Evolutionary conservation across 2,329 filamentous ascomycete species (phyloP).

Genomic region (Neocucurbitaria cava): DNA sequence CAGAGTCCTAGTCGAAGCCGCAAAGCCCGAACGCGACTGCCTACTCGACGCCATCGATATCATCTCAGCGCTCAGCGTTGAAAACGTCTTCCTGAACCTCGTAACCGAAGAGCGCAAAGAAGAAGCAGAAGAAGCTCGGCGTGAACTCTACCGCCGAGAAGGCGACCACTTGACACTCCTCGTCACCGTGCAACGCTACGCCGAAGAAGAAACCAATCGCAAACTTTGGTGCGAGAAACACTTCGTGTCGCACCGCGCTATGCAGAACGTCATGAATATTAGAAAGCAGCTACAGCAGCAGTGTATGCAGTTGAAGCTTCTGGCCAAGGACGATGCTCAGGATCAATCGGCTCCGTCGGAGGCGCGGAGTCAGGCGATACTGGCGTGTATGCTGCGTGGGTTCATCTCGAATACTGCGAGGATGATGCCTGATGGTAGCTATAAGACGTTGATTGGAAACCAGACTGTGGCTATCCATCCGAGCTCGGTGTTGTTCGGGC

Average conservation of each 20-base stretch:
- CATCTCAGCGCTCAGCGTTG: slow-evolving; percentile 70
- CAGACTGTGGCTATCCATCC: slow-evolving; percentile 70
- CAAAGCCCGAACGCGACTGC: slow-evolving; percentile 73
- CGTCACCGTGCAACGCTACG: slow-evolving; percentile 66
- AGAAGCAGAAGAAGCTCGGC: slow-evolving; percentile 62
- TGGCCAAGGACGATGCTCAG: slow-evolving; percentile 26
- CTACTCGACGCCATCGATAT: slow-evolving; percentile 86
- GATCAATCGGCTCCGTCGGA: slow-evolving; percentile 40
- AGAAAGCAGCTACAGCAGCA: slow-evolving; percentile 67
- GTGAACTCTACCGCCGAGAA: slow-evolving; percentile 64
- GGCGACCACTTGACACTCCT: slow-evolving; percentile 71
- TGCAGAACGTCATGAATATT: slow-evolving; percentile 71
- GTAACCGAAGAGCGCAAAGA: slow-evolving; percentile 67
- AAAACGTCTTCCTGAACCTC: slow-evolving; percentile 68
- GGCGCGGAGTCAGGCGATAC: slow-evolving; percentile 57
- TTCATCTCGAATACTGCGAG: slow-evolving; percentile 68
- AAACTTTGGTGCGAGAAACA: slow-evolving; percentile 67
- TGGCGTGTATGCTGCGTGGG: slow-evolving; percentile 65
- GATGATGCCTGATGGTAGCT: slow-evolving; percentile 66
- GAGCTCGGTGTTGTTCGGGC: slow-evolving; percentile 64
- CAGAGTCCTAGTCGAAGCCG: slow-evolving; percentile 81
- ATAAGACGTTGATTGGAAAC: slow-evolving; percentile 66
- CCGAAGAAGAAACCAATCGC: slow-evolving; percentile 63
- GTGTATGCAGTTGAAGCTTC: slow-evolving; percentile 57
- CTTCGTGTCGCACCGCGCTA: slow-evolving; percentile 67